Conservation (phyloP, 2,329 filamentous ascomycete species). For the Exophiala spinifera region DNA sequence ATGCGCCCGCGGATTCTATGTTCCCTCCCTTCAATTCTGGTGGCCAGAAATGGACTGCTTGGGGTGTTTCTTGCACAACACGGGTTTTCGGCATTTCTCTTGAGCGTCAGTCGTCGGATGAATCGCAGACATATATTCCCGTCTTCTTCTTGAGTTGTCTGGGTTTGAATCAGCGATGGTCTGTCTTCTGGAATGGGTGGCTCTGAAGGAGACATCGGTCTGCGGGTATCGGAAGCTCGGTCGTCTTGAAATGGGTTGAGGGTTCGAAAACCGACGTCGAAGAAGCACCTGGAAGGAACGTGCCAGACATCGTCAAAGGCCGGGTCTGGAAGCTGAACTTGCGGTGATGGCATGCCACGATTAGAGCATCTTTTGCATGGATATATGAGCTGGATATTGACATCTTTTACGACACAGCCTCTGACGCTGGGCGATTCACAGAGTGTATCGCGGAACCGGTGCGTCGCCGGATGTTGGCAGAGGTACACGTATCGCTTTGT, state of each 20-base stretch:
- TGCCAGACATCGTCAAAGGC: slow-evolving; percentile 20
- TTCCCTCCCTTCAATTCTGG: slow-evolving; percentile 15
- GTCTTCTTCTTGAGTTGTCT: background rate
- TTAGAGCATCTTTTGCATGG: slow-evolving; percentile 19
- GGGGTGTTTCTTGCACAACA: slow-evolving; percentile 16
- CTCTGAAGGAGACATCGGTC: slow-evolving; percentile 2
- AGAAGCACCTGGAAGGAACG: slow-evolving; percentile 25
- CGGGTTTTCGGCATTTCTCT: slow-evolving; percentile 1
- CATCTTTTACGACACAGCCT: slow-evolving; percentile 15
- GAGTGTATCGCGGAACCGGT: slow-evolving; percentile 20
- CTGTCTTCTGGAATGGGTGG: slow-evolving; percentile 3
- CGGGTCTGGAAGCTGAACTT: background rate
- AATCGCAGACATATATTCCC: slow-evolving; percentile 7
- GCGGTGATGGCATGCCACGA: background rate
- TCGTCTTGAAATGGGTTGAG: slow-evolving; percentile 21
- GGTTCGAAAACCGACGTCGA: slow-evolving; percentile 25
- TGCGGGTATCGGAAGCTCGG: background rate
- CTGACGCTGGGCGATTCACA: slow-evolving; percentile 13
- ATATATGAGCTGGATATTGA: slow-evolving; percentile 9
- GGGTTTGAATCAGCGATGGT: background rate
- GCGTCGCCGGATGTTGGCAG: slow-evolving; percentile 25
- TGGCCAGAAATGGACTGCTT: slow-evolving; percentile 11
- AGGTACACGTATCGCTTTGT: slow-evolving; percentile 18
- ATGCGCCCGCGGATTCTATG: slow-evolving; percentile 11
- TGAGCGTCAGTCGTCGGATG: slow-evolving; percentile 12